A percentile compares a stretch with the other conserved stretches of the same genome.
Evolutionary conservation across 2,329 filamentous ascomycete species (phyloP).

Genomic region (Paraconiothyrium sp.): DNA sequence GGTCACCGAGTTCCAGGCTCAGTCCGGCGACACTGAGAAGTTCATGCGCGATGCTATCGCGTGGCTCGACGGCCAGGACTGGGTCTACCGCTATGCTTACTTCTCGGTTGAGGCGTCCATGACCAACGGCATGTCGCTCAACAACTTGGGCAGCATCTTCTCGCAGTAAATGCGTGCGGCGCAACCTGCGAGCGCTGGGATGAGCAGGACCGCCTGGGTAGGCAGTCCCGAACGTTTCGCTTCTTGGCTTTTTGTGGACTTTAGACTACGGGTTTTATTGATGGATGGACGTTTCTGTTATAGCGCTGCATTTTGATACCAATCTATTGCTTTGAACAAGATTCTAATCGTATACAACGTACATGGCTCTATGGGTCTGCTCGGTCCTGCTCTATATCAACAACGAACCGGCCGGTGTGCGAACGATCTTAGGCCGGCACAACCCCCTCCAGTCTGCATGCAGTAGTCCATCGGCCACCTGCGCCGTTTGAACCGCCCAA

Average conservation of each 20-base stretch:
- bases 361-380: too few species aligned
- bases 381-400: too few species aligned
- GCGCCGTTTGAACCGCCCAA: constrained; percentile 46
- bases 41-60: constrained; percentile 46
- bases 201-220: background rate
- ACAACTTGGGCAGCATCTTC: constrained; percentile 27
- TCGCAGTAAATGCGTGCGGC: background rate
- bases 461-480: constrained; percentile 46
- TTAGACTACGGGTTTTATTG: constrained; percentile 8
- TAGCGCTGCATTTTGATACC: constrained; percentile 11
- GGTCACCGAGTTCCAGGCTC: constrained; percentile 49
- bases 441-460: constrained; percentile 43
- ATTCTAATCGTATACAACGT: too few species aligned
- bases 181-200: background rate
- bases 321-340: background rate
- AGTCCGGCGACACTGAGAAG: constrained; percentile 25
- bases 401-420: too few species aligned
- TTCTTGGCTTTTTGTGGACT: constrained; percentile 14
- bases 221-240: background rate
- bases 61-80: constrained; percentile 46
- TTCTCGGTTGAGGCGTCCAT: constrained; percentile 37
- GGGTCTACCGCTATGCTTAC: constrained; percentile 48
- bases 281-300: background rate
- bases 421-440: constrained; percentile 26
- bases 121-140: constrained; percentile 31